Percentiles rank a stretch among this genome's conserved stretches.
phyloP scores from a whole-genome alignment of 768 basidiomycete species.

The Lyophyllum shimeji region DNA sequence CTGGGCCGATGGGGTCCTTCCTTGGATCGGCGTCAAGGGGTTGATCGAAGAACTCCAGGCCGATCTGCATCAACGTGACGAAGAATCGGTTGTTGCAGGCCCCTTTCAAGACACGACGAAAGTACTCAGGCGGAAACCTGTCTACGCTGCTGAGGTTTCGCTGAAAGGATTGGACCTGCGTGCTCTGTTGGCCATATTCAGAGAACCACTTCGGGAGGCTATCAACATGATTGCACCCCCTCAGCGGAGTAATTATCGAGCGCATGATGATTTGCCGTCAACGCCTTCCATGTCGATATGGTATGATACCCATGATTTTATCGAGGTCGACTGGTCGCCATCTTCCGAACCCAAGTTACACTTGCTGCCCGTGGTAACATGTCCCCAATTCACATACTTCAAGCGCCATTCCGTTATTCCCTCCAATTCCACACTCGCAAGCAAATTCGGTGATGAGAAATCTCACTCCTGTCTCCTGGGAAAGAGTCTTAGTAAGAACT shows the following conservation, averaged over 20 bases:
- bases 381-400: conserved; percentile 83
- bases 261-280: conserved; percentile 41
- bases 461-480: conserved; percentile 83
- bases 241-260: conserved; percentile 48
- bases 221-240: conserved; percentile 49
- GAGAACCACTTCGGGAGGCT: conserved; percentile 64
- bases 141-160: conserved; percentile 86
- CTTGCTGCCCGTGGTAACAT: conserved; percentile 69
- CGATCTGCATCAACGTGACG: conserved; percentile 90
- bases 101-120: conserved; percentile 56
- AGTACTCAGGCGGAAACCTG: conserved; percentile 71
- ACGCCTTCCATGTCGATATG: conserved; percentile 55
- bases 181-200: conserved; percentile 75
- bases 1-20: conserved; percentile 77
- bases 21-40: conserved; percentile 84
- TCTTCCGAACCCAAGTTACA: conserved; percentile 57
- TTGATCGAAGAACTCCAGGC: conserved; percentile 79
- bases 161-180: conserved; percentile 76
- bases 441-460: conserved; percentile 85
- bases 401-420: conserved; percentile 52
- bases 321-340: conserved; percentile 72
- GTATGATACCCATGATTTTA: conserved; percentile 81
- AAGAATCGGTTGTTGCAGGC: conserved; percentile 68
- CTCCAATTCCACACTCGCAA: conserved; percentile 41
- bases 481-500: conserved; percentile 60